Evolutionary conservation across 2,329 filamentous ascomycete species (phyloP), one percentile per base, ranked within the genome.

Genomic region (Tolypocladium nubicola): DNA sequence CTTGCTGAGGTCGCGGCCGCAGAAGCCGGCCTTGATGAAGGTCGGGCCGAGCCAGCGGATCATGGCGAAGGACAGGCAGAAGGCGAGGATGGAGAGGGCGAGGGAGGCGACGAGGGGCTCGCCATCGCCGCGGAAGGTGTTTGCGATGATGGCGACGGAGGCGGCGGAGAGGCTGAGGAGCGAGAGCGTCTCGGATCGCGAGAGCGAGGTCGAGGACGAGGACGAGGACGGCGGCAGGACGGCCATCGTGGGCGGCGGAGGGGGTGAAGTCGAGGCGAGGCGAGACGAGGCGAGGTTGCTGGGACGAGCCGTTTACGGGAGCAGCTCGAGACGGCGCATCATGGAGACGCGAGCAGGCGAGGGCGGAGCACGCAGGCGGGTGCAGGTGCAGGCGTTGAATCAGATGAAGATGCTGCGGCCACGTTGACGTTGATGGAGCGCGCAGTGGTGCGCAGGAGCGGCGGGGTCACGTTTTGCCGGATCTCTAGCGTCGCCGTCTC

Each of bases 41-140:
- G 88, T 87, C 57, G 89, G 86, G 1, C 93, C 93, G 7, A 97
- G 87, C 93, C 93, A 97, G 76, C 88, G 81, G 72, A 97, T 93
- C 76, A 97, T 83, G 66, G 89, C 85, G 72, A 89, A 97, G 60
- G 85, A 85, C 53, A 87, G 84, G 4, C 86, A 79, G 70, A 96
- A 99, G 40, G 89, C 91, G 63, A 96, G 78, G 26, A 87, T 83
- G 67, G 90, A 94, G 65, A 97, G 87, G 19, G 92, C 90, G 57
- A 96, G 77, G 1, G 90, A 96, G 11, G 91, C 93, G 63, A 95
- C 80, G 65, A 99, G 81, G 41, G 94, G 93, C 65, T 94, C 90
- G 63, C 91, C 92, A 72, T 96, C 88, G 63, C 84, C 89, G 59
- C 86, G 83, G 68, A 97, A 87, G 43, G 90, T 90, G 70, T 93